Evolutionary conservation across 2,329 filamentous ascomycete species (phyloP).

Genomic region (Fusarium sulawesiense): DNA sequence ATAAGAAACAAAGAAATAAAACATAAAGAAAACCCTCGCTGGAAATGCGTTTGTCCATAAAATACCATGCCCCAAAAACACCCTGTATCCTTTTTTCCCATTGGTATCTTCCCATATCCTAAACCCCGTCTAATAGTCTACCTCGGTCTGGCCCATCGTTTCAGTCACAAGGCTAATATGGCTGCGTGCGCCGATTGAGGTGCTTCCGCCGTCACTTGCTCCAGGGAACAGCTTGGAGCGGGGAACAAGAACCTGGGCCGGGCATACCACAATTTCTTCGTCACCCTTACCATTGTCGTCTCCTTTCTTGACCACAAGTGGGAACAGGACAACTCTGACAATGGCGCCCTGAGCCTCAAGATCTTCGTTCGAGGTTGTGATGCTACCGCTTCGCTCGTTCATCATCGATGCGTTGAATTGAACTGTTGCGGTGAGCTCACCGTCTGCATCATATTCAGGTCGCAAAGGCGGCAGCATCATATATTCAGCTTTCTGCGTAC

Average conservation of each 20-base stretch:
- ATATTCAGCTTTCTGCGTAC: conserved; percentile 94
- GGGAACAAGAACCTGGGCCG: conserved; percentile 90
- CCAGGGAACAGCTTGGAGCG: conserved; percentile 59
- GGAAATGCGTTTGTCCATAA: conserved; percentile 13
- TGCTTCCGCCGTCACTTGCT: conserved; percentile 65
- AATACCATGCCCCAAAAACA: conserved; percentile 30
- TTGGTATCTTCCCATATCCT: conserved; percentile 39
- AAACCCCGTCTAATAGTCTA: conserved; percentile 51
- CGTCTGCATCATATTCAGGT: conserved; percentile 93
- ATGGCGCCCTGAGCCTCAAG: conserved; percentile 80
- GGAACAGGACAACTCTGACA: conserved; percentile 94
- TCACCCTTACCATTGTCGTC: conserved; percentile 88
- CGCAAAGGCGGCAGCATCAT: conserved; percentile 97
- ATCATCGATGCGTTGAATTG: conserved; percentile 93
- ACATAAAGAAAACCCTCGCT: conserved; percentile 22
- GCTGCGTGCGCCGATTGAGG: conserved; percentile 54
- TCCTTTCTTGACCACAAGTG: conserved; percentile 94
- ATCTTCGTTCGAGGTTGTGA: conserved; percentile 73
- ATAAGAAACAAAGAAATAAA: conserved; percentile 22
- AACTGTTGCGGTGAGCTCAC: conserved; percentile 88
- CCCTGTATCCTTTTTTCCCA: conserved; percentile 29
- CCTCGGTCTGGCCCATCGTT: conserved; percentile 49
- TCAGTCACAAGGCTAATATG: conserved; percentile 54
- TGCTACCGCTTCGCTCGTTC: conserved; percentile 86
- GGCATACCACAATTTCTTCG: conserved; percentile 94